phyloP scores from a whole-genome alignment of 768 basidiomycete species.

The Boletus pseudopeckii region DNA sequence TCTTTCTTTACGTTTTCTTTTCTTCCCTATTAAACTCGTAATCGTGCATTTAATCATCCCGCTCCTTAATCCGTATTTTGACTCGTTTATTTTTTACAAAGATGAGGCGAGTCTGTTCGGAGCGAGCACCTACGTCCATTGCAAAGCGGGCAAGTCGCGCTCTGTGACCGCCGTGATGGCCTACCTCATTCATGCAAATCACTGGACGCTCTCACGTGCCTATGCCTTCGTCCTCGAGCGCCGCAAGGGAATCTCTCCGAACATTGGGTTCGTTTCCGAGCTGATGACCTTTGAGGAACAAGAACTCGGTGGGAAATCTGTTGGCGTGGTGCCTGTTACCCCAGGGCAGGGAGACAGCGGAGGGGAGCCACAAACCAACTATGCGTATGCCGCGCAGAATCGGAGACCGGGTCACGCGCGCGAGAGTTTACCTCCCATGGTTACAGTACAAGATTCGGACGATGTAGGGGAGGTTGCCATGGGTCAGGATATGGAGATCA shows the following conservation, averaged over 20 bases:
- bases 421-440: constrained; percentile 55
- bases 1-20: not conserved
- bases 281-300: constrained; percentile 95
- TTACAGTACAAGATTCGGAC: constrained; percentile 25
- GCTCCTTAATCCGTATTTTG: constrained; percentile 2
- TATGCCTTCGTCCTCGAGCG: constrained; percentile 91
- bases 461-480: constrained; percentile 37
- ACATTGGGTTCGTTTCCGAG: constrained; percentile 96
- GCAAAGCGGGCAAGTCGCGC: constrained; percentile 92
- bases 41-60: constrained; percentile 1
- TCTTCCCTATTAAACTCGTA: not conserved
- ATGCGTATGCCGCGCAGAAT: constrained; percentile 43
- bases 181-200: constrained; percentile 95
- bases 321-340: constrained; percentile 20
- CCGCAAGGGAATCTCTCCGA: constrained; percentile 92
- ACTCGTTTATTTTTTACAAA: constrained; percentile 29
- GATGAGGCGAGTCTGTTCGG: constrained; percentile 91
- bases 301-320: constrained; percentile 65
- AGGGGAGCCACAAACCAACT: constrained; percentile 33
- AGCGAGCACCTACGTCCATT: constrained; percentile 91
- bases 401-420: constrained; percentile 63
- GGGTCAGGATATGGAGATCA: constrained; percentile 86
- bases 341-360: constrained; percentile 17
- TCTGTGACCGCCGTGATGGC: constrained; percentile 97
- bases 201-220: constrained; percentile 90